Evolutionary conservation across 2,329 filamentous ascomycete species (phyloP).

Genomic region (Phoma sp.): DNA sequence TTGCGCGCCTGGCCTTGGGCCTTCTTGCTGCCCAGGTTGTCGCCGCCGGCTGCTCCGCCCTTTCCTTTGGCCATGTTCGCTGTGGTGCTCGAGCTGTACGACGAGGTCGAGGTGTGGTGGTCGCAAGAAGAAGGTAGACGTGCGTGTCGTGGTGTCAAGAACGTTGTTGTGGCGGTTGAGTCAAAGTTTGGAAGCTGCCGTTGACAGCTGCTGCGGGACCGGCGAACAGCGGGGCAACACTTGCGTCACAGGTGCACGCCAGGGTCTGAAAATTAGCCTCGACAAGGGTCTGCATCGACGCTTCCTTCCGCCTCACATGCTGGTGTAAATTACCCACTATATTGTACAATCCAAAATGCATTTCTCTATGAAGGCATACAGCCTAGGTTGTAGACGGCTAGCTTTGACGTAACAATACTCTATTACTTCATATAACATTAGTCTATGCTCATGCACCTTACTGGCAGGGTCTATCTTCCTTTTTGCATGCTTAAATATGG

Average conservation of each 20-base stretch:
- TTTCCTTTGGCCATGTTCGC: slow-evolving; percentile 52
- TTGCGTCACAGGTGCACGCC: slow-evolving; percentile 14
- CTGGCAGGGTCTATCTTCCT: slow-evolving; percentile 5
- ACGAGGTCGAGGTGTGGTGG: not conserved
- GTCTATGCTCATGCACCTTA: slow-evolving; percentile 13
- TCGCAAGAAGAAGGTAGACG: not conserved
- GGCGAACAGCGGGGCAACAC: slow-evolving; percentile 7
- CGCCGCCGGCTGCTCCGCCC: slow-evolving; percentile 66
- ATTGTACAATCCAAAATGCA: not conserved
- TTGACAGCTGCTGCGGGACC: slow-evolving; percentile 19
- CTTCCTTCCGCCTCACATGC: not conserved
- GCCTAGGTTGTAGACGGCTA: not conserved
- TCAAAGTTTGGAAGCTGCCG: slow-evolving; percentile 17
- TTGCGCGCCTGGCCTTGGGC: slow-evolving; percentile 89
- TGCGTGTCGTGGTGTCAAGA: not conserved
- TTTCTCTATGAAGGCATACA: not conserved
- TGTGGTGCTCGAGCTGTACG: not conserved
- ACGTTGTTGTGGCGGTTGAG: slow-evolving; percentile 9
- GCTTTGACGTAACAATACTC: no score
- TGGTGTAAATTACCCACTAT: not conserved
- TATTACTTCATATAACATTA: slow-evolving; percentile 12
- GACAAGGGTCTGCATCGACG: slow-evolving; percentile 8
- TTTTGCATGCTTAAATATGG: not conserved
- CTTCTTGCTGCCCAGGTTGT: slow-evolving; percentile 79
- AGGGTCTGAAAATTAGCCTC: slow-evolving; percentile 14